Evolutionary conservation across 805 yeast genomes (phyloP).

Genomic region (Schwanniomyces polymorphus): DNA sequence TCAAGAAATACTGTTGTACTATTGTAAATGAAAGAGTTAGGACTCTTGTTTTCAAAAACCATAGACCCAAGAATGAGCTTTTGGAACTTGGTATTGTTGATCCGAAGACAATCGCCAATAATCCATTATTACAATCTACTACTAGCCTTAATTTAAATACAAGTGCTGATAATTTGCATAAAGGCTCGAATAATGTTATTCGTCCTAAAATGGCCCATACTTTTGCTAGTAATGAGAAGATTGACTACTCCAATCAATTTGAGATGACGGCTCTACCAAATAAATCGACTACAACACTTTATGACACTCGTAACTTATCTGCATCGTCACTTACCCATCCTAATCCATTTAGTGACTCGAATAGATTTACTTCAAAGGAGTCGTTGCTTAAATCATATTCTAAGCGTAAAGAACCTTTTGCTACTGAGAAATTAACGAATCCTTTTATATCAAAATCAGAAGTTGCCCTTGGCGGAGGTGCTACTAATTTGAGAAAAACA

Average conservation of each 20-base stretch:
- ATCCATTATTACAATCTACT: slow-evolving; percentile 24
- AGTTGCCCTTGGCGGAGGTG: not conserved
- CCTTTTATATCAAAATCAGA: not conserved
- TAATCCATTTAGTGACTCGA: slow-evolving; percentile 3
- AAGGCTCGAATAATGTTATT: not conserved
- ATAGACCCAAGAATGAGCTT: slow-evolving; percentile 34
- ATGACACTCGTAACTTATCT: not conserved
- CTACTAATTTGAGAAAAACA: not conserved
- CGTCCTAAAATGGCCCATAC: slow-evolving; percentile 5
- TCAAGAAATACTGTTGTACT: slow-evolving; percentile 62
- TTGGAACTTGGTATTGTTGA: slow-evolving; percentile 29
- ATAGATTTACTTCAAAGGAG: not conserved
- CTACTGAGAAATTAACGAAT: not conserved
- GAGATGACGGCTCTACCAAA: not conserved
- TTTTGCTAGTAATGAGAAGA: not conserved
- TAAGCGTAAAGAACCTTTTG: not conserved
- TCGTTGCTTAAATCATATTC: not conserved
- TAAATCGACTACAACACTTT: not conserved
- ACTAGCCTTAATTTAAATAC: slow-evolving; percentile 8
- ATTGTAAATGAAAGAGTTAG: slow-evolving; percentile 60
- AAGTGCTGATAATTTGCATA: slow-evolving; percentile 1
- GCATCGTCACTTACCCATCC: not conserved
- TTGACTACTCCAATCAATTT: slow-evolving; percentile 9
- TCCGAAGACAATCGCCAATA: slow-evolving; percentile 19
- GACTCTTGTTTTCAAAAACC: slow-evolving; percentile 44